Evolutionary conservation across 2,329 filamentous ascomycete species (phyloP).

Genomic region (Colletotrichum cereale): DNA sequence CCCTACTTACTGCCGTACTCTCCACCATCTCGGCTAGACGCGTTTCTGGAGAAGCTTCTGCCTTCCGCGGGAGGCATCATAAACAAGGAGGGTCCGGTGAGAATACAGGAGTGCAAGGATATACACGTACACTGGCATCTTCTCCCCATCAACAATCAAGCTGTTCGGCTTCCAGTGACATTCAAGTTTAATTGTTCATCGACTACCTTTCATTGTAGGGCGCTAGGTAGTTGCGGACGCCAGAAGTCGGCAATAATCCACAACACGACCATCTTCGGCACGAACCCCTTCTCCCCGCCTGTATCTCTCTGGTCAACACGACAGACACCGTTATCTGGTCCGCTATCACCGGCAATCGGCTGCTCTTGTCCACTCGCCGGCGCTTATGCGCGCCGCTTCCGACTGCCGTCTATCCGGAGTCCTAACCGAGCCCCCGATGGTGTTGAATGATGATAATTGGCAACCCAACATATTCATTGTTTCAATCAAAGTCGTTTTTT

Average conservation of each 20-base stretch:
- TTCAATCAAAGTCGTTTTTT: not conserved
- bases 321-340: not conserved
- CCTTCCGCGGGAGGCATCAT: not conserved
- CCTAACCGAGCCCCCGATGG: not conserved
- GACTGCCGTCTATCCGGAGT: constrained; percentile 25
- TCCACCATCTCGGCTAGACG: not conserved
- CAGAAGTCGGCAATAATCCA: not conserved
- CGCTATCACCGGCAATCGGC: constrained; percentile 30
- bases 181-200: not conserved
- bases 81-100: not conserved
- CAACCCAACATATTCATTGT: not conserved
- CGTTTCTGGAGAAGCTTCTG: not conserved
- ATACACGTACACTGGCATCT: not conserved
- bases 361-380: not conserved
- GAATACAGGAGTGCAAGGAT: not conserved
- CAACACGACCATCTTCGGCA: not conserved
- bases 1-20: not conserved
- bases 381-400: constrained; percentile 17
- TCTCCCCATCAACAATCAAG: not conserved
- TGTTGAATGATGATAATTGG: not conserved
- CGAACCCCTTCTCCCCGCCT: no score
- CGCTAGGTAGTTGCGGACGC: not conserved
- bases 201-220: not conserved
- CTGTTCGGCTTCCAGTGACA: not conserved
- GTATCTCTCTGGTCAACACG: not conserved